Evolutionary conservation across 2,329 filamentous ascomycete genomes (phyloP).

Genomic region (Incumbomyces lentus): DNA sequence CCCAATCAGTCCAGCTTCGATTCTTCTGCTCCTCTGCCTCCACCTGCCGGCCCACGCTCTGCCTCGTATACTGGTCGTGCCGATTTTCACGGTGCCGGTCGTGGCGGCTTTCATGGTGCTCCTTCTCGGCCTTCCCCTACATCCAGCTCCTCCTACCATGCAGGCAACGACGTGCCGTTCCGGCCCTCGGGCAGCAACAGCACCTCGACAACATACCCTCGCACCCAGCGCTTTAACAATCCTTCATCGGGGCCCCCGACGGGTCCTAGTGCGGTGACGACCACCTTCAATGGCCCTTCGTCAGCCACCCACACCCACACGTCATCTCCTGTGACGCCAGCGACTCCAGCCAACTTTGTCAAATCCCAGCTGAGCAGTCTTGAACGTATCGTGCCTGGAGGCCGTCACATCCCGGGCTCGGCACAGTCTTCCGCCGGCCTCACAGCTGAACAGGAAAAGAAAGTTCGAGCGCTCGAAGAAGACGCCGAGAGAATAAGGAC

Average conservation of each 20-base stretch:
- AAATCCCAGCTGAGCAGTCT: constrained; percentile 26
- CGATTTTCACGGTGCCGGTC: constrained; percentile 1
- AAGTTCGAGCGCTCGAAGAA: constrained; percentile 34
- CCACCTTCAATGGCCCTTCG: constrained; percentile 13
- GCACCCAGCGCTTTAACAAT: constrained; percentile 30
- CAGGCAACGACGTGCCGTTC: constrained; percentile 24
- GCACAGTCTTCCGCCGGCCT: constrained; percentile 21
- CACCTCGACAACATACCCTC: constrained; percentile 27
- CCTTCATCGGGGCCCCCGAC: constrained; percentile 21
- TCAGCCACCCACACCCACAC: constrained; percentile 9
- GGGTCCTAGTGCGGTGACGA: constrained; percentile 9
- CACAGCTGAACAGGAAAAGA: constrained; percentile 32
- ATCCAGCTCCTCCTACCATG: constrained; percentile 19
- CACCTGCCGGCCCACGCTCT: constrained; percentile 10
- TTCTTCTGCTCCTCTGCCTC: constrained; percentile 4
- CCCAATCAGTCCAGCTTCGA: constrained; percentile 3
- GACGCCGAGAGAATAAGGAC: constrained; percentile 36
- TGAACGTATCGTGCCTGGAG: constrained; percentile 31
- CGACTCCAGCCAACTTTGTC: constrained; percentile 1
- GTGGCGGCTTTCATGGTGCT: constrained; percentile 3
- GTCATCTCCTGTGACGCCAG: background rate
- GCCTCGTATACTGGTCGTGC: constrained; percentile 5
- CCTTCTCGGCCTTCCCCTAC: constrained; percentile 1
- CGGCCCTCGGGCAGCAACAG: constrained; percentile 31
- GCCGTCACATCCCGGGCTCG: constrained; percentile 26